Evolutionary conservation across 495 filamentous ascomycete species (phyloP), one percentile per base, ranked within the genome.

Genomic region (Pseudoneurospora amorphoporcata): DNA sequence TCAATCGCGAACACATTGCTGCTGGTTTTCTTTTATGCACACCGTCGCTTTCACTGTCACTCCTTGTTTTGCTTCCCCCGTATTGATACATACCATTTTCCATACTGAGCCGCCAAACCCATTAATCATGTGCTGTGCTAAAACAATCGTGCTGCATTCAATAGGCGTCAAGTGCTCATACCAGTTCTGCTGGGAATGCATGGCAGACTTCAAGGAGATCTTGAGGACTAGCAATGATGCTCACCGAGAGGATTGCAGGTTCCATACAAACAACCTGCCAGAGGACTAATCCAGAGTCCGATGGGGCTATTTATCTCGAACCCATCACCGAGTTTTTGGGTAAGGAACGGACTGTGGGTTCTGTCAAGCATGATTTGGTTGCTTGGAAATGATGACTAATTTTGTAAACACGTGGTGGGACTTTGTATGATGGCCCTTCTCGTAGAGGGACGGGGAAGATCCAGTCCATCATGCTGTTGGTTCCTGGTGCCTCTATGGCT

Each of bases 181-280:
- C 41, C 42, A 74, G 69, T 78, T 78, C 61, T 78, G 75, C 71
- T 78, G 73, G 69, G 75, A 76, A 38, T 78, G 77, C n/a, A 41
- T 73, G 58, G 77, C 77, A 8, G 71, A 77, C 38, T 72, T 72
- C 47, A 39, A 45, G 10, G 39, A 68, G n/a, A 75, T 77, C 38
- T 29, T 71, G 8, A 42, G 41, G 39, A 72, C 58, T 4, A 76
- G 74, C 68, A 77, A 78, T 32, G 71, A 39, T 42, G 53, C 68
- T 5, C 77, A 77, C 39, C 32, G 17, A 3, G 42, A 45, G 41
- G 69, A 42, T 6, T 78, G 76, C 39, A 58, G 32, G 4, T 74
- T 71, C 39, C 75, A 78, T 19, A 76, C 72, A 14, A 42, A 42
- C 6, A 76, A 76, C 32, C 37, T 77, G 35, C 35, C 35, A 6